phyloP scores from a whole-genome alignment of 148 eudicot genomes.

The Chenopodium berlandieri region DNA sequence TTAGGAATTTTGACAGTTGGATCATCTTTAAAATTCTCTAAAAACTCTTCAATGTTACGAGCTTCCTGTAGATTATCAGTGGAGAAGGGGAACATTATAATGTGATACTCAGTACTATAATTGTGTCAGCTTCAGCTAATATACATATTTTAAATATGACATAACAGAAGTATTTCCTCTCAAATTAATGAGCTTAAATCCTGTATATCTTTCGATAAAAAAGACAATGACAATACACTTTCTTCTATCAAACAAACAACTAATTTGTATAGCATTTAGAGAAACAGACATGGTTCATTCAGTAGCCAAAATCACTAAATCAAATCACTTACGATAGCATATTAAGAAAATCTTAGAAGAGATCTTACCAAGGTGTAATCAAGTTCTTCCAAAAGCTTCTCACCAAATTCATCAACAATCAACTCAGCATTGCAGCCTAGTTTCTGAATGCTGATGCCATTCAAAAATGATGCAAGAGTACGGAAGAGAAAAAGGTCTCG shows the following conservation, averaged over 20 bases:
- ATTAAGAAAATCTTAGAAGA: not conserved
- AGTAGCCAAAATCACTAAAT: not conserved
- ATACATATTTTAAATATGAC: not conserved
- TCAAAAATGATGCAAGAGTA: slow-evolving; percentile 92
- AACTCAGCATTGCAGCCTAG: slow-evolving; percentile 99
- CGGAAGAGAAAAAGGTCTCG: slow-evolving; percentile 96
- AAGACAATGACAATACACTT: not conserved
- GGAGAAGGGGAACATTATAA: slow-evolving; percentile 1
- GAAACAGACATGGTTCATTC: not conserved
- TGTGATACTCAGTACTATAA: not conserved
- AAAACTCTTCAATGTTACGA: slow-evolving; percentile 94
- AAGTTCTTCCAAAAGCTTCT: slow-evolving; percentile 97
- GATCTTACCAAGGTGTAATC: slow-evolving; percentile 87
- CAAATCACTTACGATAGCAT: not conserved
- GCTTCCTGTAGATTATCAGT: slow-evolving; percentile 59
- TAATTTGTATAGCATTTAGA: not conserved
- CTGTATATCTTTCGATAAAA: not conserved
- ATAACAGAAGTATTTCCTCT: not conserved
- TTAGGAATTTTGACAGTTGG: slow-evolving; percentile 96
- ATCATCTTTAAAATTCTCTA: slow-evolving; percentile 91
- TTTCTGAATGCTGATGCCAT: slow-evolving; percentile 89
- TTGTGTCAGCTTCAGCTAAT: not conserved
- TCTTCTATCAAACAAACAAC: not conserved
- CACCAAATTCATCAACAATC: slow-evolving; percentile 98
- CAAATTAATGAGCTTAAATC: not conserved